A percentile compares a stretch with the other conserved stretches of the same genome.
Conservation (phyloP, 306 rosid genomes). For the Pachyrhizus erosus region DNA sequence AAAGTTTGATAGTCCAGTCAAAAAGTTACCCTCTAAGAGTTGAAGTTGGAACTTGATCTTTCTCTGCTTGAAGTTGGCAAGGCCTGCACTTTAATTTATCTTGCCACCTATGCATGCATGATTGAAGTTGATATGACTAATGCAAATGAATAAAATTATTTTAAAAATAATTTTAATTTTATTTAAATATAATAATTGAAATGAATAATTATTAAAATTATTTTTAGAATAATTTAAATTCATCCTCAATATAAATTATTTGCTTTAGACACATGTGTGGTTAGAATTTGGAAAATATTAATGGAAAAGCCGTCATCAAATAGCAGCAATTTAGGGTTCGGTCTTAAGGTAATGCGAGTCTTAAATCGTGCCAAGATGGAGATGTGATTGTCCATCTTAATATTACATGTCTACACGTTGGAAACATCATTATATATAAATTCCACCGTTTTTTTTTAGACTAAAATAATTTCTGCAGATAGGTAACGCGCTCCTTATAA, state of each 20-base stretch:
- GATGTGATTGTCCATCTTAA: not conserved
- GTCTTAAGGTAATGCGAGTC: not conserved
- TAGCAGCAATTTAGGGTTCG: conserved; percentile 19
- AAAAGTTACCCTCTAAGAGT: not conserved
- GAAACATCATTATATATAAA: not conserved
- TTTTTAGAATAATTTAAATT: no score
- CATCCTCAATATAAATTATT: no score
- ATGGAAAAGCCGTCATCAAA: not conserved
- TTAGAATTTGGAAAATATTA: not conserved
- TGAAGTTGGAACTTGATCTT: not conserved
- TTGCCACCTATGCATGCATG: conserved; percentile 28
- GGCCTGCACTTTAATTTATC: no score
- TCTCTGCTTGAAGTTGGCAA: not conserved
- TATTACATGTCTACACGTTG: conserved; percentile 28
- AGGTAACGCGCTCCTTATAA: no score
- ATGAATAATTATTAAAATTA: no score
- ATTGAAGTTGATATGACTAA: conserved; percentile 11
- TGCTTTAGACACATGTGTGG: conserved; percentile 17
- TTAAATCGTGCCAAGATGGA: not conserved
- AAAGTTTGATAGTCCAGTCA: not conserved
- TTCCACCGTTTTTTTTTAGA: no score
- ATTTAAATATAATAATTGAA: no score
- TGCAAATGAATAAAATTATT: no score
- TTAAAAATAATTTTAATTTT: no score
- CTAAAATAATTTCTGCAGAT: no score